Evolutionary conservation across 2,329 filamentous ascomycete species (phyloP).

Genomic region (Sclerotinia trifoliorum): DNA sequence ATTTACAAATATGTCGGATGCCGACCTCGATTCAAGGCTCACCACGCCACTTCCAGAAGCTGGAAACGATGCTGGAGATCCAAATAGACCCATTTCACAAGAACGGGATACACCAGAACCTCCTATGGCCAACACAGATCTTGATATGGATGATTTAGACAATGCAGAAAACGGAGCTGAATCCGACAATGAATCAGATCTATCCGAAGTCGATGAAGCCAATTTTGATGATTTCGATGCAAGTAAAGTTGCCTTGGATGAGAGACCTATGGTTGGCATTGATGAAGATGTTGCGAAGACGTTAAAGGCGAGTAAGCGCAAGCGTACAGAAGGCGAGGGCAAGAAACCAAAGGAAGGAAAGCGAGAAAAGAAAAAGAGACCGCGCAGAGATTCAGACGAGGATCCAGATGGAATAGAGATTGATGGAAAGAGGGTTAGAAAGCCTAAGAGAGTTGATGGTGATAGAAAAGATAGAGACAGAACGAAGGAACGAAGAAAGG

Average conservation of each 20-base stretch:
- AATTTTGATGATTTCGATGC: constrained; percentile 70
- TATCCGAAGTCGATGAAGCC: constrained; percentile 68
- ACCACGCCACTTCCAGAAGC: constrained; percentile 31
- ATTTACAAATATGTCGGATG: constrained; percentile 35
- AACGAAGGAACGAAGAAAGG: constrained; percentile 44
- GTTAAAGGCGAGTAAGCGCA: constrained; percentile 63
- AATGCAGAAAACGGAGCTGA: constrained; percentile 27
- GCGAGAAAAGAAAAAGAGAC: constrained; percentile 70
- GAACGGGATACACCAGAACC: constrained; percentile 31
- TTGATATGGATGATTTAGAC: constrained; percentile 37
- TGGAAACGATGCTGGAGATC: constrained; percentile 28
- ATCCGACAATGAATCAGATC: constrained; percentile 49
- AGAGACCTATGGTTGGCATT: constrained; percentile 60
- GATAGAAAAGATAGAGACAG: constrained; percentile 39
- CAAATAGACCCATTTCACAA: constrained; percentile 29
- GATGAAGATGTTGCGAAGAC: constrained; percentile 64
- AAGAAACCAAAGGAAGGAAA: constrained; percentile 68
- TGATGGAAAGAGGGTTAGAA: constrained; percentile 52
- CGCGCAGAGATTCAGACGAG: constrained; percentile 48
- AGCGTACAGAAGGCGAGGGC: constrained; percentile 61
- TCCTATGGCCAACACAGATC: constrained; percentile 33
- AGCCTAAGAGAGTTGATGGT: constrained; percentile 42
- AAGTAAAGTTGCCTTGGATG: constrained; percentile 60
- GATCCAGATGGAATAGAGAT: constrained; percentile 51
- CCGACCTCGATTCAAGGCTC: constrained; percentile 30